Evolutionary conservation across 495 filamentous ascomycete species (phyloP).

Genomic region (Clohesyomyces aquaticus): DNA sequence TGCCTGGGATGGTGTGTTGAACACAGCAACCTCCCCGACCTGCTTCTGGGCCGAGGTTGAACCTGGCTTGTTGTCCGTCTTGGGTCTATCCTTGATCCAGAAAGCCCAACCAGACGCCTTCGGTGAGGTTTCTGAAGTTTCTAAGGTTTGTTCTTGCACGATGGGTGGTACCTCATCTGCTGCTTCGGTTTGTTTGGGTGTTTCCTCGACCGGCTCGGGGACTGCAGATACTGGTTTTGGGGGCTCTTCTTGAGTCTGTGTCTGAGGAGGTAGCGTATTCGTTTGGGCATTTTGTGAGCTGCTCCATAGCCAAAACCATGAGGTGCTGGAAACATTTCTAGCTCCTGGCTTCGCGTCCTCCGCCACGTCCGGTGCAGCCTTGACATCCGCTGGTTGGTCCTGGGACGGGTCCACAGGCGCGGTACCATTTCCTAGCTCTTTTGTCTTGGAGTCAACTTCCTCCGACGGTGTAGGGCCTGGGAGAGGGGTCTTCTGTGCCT

Average conservation of each 20-base stretch:
- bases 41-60: conserved; percentile 54
- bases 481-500: conserved; percentile 40
- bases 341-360: neutral
- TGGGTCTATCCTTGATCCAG: conserved; percentile 70
- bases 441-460: conserved; percentile 17
- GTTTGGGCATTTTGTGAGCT: conserved; percentile 45
- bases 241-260: neutral
- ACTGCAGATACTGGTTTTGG: neutral
- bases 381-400: conserved; percentile 16
- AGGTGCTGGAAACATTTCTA: conserved; percentile 32
- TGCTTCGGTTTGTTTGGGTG: neutral
- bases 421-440: conserved; percentile 16
- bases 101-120: conserved; percentile 82
- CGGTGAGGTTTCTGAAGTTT: conserved; percentile 33
- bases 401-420: neutral
- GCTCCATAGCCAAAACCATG: conserved; percentile 49
- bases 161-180: neutral
- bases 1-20: conserved; percentile 65
- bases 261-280: conserved; percentile 12
- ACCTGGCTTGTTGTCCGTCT: conserved; percentile 45
- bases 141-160: neutral
- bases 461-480: conserved; percentile 36
- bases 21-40: conserved; percentile 70
- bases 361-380: conserved; percentile 9
- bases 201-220: neutral